Evolutionary conservation across 768 basidiomycete species (phyloP).

Genomic region (Pulveroboletus sp.): DNA sequence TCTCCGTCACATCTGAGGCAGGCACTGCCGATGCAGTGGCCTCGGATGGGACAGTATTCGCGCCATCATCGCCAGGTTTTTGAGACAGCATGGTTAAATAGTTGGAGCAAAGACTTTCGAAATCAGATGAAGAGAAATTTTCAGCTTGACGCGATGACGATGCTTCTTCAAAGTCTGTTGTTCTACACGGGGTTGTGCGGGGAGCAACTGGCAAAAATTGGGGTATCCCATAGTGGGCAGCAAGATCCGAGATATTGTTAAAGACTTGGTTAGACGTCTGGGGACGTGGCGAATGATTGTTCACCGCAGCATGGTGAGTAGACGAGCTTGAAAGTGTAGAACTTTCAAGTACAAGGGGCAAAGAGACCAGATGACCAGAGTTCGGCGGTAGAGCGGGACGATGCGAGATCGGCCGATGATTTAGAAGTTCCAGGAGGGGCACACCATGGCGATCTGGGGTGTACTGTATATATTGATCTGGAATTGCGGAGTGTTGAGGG

Average conservation of each 20-base stretch:
- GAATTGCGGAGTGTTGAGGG: conserved; percentile 43
- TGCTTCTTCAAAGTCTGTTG: conserved; percentile 32
- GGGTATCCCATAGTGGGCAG: conserved; percentile 77
- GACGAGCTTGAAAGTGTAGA: conserved; percentile 47
- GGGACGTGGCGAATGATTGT: conserved; percentile 49
- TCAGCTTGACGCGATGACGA: conserved; percentile 23
- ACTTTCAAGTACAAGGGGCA: conserved; percentile 44
- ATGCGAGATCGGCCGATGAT: conserved; percentile 40
- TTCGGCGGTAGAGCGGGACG: conserved; percentile 33
- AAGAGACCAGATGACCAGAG: conserved; percentile 38
- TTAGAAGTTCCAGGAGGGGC: conserved; percentile 35
- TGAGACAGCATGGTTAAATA: conserved; percentile 68
- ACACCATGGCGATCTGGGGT: conserved; percentile 44
- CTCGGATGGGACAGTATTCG: conserved; percentile 29
- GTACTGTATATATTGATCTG: conserved; percentile 36
- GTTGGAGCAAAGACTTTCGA: conserved; percentile 46
- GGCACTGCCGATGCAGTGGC: conserved; percentile 25
- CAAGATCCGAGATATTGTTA: conserved; percentile 59
- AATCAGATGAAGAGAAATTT: conserved; percentile 35
- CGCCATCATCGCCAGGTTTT: conserved; percentile 38
- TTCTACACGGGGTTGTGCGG: conserved; percentile 47
- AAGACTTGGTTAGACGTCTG: conserved; percentile 66
- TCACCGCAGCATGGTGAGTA: conserved; percentile 57
- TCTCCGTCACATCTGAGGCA: conserved; percentile 19
- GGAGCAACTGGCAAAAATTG: conserved; percentile 65